Evolutionary conservation across 2,329 filamentous ascomycete species (phyloP).

Genomic region (Sclerotinia minor): DNA sequence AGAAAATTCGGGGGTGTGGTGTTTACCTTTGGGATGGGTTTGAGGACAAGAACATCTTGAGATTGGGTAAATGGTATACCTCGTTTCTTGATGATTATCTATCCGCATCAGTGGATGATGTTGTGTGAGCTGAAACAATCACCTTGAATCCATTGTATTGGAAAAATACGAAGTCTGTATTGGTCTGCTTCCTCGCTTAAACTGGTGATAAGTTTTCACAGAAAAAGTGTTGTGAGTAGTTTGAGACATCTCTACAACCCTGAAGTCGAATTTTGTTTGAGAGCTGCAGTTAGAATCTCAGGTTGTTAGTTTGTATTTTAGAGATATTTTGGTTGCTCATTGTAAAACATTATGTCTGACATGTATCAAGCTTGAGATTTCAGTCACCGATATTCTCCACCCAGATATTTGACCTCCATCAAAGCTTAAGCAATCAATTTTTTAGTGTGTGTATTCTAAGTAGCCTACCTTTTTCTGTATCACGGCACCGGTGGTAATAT

Average conservation of each 20-base stretch:
- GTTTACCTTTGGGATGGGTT: too few species aligned
- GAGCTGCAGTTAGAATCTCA: too few species aligned
- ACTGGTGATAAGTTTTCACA: not conserved
- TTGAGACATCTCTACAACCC: not conserved
- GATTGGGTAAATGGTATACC: not conserved
- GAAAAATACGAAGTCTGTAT: not conserved
- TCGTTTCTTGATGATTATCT: not conserved
- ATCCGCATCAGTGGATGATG: not conserved
- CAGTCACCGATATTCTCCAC: not conserved
- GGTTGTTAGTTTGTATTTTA: not conserved
- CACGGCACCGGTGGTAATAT: not conserved
- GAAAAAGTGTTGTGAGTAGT: not conserved
- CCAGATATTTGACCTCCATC: not conserved
- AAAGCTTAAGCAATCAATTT: not conserved
- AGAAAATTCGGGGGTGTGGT: not conserved
- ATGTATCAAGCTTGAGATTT: not conserved
- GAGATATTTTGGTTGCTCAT: not conserved
- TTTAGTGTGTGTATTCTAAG: too few species aligned
- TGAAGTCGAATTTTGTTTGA: not conserved
- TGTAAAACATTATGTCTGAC: not conserved
- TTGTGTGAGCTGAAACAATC: not conserved
- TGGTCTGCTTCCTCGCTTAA: not conserved
- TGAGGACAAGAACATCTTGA: not conserved
- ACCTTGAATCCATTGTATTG: not conserved
- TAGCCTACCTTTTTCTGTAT: not conserved